Conservation (phyloP, 257 asterid species). For the Capsicum pubescens region DNA sequence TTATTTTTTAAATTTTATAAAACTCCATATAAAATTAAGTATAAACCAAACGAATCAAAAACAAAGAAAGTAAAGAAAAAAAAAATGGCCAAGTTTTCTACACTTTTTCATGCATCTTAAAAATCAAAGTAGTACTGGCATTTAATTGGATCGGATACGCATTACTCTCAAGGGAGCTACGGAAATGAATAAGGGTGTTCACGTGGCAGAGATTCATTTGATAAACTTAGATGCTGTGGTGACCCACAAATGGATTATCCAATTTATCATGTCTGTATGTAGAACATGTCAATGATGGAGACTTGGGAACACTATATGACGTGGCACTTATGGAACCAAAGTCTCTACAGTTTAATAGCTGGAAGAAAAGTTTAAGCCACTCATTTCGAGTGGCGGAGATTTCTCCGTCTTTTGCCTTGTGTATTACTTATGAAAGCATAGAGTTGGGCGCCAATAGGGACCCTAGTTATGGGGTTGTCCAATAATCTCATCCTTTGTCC, state of each 20-base stretch:
- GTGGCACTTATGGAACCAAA: constrained; percentile 57
- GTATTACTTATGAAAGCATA: neutral
- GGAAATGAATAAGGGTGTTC: no score
- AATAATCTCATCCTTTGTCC: neutral
- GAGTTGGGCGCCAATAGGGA: neutral
- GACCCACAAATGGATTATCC: constrained; percentile 51
- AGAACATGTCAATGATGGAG: constrained; percentile 34
- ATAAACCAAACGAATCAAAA: no score
- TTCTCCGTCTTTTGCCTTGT: constrained; percentile 23
- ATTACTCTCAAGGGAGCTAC: no score
- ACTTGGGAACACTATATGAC: constrained; percentile 46
- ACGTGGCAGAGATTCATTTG: constrained; percentile 51
- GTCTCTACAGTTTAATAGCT: constrained; percentile 16
- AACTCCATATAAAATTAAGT: no score
- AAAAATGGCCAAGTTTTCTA: no score
- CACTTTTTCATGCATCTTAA: no score
- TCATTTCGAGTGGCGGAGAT: constrained; percentile 51
- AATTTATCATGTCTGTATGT: neutral
- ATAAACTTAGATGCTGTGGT: constrained; percentile 35
- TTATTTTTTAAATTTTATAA: no score
- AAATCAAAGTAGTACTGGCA: no score
- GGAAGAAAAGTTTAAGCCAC: constrained; percentile 46
- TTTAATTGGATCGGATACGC: no score
- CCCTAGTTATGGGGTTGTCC: constrained; percentile 19
- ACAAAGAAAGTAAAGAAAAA: no score